phyloP scores from a whole-genome alignment of 176 grass and related monocot species.

The Aegilops sharonensis region DNA sequence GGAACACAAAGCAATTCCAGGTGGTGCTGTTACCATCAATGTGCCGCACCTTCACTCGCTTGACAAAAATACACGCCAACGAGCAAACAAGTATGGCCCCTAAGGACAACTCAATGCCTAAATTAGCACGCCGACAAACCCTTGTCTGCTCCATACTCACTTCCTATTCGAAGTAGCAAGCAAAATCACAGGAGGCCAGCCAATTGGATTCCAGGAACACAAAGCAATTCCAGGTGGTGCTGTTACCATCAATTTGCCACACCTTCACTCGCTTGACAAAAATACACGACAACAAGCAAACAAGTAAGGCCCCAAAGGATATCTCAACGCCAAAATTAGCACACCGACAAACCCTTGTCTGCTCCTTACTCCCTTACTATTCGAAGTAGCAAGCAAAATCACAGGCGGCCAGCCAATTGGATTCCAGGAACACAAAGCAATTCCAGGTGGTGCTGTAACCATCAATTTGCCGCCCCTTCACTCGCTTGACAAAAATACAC shows the following conservation, averaged over 20 bases:
- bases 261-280: background rate
- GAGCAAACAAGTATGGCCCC: background rate
- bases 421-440: background rate
- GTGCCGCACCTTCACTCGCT: background rate
- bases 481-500: background rate
- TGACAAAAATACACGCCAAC: background rate
- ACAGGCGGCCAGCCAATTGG: background rate
- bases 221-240: background rate
- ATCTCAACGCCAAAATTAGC: background rate
- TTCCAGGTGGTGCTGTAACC: background rate
- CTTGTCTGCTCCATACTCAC: background rate
- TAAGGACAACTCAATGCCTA: background rate
- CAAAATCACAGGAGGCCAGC: background rate
- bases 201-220: background rate
- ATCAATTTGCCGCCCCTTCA: background rate
- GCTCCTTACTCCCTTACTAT: background rate
- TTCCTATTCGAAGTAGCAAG: background rate
- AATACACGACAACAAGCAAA: background rate
- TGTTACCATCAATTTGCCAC: background rate
- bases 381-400: background rate
- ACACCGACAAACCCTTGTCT: background rate
- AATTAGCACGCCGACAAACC: background rate
- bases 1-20: background rate
- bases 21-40: background rate
- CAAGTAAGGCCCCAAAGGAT: background rate